These are phyloP conservation scores for Alternaria sp. DNA, from an alignment of 2,329 filamentous ascomycete genomes.

Conservation along the genomic window DNA sequence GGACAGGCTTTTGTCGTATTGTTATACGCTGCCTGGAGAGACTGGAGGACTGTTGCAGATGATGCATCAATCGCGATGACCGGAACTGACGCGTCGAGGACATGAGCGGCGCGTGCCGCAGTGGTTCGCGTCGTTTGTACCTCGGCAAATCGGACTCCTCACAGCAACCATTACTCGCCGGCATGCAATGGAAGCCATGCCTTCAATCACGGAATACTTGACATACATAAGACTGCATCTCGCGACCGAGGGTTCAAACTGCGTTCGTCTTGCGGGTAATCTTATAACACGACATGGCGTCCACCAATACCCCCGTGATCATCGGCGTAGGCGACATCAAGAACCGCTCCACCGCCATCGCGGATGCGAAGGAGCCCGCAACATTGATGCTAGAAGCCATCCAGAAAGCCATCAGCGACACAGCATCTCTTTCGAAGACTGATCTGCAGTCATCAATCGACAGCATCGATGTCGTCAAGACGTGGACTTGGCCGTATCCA, in stretches of 20 bases:
- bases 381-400: slow-evolving; percentile 66
- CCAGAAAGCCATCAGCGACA: slow-evolving; percentile 59
- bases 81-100: background rate
- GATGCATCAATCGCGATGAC: background rate
- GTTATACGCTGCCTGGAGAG: slow-evolving; percentile 52
- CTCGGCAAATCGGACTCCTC: slow-evolving; percentile 11
- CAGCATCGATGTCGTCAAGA: slow-evolving; percentile 64
- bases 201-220: background rate
- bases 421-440: slow-evolving; percentile 40
- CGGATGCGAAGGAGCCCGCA: slow-evolving; percentile 65
- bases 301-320: slow-evolving; percentile 57
- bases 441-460: slow-evolving; percentile 59
- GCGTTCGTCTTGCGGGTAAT: background rate
- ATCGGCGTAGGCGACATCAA: slow-evolving; percentile 68
- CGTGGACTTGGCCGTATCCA: slow-evolving; percentile 71
- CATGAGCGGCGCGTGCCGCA: background rate
- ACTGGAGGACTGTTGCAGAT: slow-evolving; percentile 31
- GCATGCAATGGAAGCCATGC: background rate
- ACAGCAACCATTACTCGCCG: slow-evolving; percentile 15
- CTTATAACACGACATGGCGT: background rate
- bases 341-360: slow-evolving; percentile 60
- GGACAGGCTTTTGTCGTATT: slow-evolving; percentile 54
- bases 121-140: background rate
- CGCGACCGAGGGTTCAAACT: background rate
- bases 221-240: background rate